Evolutionary conservation across 352 stramenopile species (phyloP), one percentile per base, ranked within the genome.

Genomic region (Achlya hypogyna): DNA sequence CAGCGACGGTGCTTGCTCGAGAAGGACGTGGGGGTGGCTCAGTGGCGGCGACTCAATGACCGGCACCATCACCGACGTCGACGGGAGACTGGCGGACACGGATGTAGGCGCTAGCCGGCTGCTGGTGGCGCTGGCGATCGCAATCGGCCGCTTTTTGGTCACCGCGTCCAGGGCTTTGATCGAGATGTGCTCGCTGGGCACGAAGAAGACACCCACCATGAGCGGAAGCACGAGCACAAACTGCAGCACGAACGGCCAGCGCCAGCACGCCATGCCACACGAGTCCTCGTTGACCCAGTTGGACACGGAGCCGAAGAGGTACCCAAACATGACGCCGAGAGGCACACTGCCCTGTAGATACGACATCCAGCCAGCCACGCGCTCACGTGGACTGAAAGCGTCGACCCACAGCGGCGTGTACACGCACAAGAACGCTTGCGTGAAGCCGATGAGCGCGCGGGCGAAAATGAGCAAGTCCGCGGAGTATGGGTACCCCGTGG

Each of bases 401-500:
- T 93, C 81, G 56, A 93, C 85, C 85, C 85, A 93, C 3, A 93
- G 70, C 42, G 85, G 85, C 65, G 85, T 90, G 74, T 91, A 93
- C 38, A 91, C 82, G 51, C 83, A 91, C 2, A 79, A 78, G 62
- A 93, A 93, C 10, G 85, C 81, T 69, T 93, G 85, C 38, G 85
- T 91, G 63, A 93, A 91, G 18, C 84, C 85, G 60, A 93, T 86
- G 18, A 88, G 74, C 12, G 68, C 82, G 28, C 84, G 75, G 27
- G 79, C 79, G 27, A 83, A 23, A 63, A 93, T 89, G 70, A 93
- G 79, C 70, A 89, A 74, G 42, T 86, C 82, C 32, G 80, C 79
- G 54, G 78, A 88, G 54, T 78, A 84, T 0, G 72, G 38, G 73
- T 82, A 84, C n/a, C 81, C 82, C 20, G 79, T 91, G 28, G 84